Evolutionary conservation across 176 grass and related monocot species (phyloP).

Genomic region (Hordeum vulgare): DNA sequence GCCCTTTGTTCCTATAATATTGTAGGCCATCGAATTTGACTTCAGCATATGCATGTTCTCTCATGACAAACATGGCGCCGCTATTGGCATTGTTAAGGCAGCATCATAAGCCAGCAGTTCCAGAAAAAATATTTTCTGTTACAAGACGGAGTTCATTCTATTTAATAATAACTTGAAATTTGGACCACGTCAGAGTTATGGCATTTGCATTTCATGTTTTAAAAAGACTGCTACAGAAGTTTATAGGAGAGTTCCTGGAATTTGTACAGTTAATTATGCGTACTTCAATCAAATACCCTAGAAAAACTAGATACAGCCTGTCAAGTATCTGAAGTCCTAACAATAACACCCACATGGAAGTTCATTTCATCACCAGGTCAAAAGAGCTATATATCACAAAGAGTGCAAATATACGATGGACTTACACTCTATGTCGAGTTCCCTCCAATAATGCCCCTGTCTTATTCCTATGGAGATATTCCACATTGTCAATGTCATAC

Average conservation of each 20-base stretch:
- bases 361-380: not conserved
- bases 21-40: too few relatives aligned
- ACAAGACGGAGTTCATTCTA: too few relatives aligned
- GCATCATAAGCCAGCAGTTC: too few relatives aligned
- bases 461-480: constrained; percentile 31
- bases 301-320: not conserved
- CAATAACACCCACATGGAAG: not conserved
- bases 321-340: not conserved
- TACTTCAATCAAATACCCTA: not conserved
- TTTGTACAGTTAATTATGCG: not conserved
- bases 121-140: too few relatives aligned
- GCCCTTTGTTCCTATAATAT: too few relatives aligned
- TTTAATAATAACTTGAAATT: too few relatives aligned
- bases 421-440: constrained; percentile 52
- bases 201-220: not conserved
- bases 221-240: too few relatives aligned
- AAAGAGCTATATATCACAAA: not conserved
- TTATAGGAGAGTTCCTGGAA: not conserved
- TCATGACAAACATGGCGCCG: too few relatives aligned
- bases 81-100: too few relatives aligned
- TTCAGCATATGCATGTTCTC: too few relatives aligned
- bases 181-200: too few relatives aligned
- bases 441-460: constrained; percentile 47
- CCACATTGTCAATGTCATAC: constrained; percentile 13
- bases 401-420: not conserved